Conservation (phyloP, 148 eudicot genomes). For the Talinum fruticosum region DNA sequence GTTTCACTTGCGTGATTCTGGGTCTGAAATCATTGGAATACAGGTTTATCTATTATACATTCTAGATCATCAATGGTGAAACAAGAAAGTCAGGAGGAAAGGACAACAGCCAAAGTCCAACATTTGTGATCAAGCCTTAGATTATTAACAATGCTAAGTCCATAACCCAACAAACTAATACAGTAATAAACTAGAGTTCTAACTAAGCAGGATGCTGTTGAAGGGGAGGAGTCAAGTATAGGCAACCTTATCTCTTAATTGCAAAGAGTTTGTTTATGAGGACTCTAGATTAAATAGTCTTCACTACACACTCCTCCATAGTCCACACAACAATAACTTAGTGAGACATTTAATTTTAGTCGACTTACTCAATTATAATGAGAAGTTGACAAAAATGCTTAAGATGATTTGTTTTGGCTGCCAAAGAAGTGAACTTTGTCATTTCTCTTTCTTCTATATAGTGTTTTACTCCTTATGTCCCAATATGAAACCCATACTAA, state of each 20-base stretch:
- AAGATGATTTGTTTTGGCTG: background rate
- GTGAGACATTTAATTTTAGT: background rate
- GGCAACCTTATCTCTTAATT: no score
- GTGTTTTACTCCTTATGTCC: background rate
- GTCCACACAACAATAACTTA: background rate
- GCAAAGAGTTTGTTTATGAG: background rate
- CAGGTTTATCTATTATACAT: background rate
- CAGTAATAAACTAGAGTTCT: background rate
- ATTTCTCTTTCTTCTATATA: background rate
- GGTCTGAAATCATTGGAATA: background rate
- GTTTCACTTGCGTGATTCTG: background rate
- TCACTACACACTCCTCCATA: background rate
- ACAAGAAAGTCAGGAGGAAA: background rate
- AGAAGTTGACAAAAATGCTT: background rate
- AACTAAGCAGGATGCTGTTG: background rate
- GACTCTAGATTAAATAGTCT: background rate
- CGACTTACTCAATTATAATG: background rate
- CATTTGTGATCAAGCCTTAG: background rate
- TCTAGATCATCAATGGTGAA: background rate
- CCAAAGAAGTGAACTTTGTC: background rate
- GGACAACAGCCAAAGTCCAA: background rate
- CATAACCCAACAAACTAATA: background rate
- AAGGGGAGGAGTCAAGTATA: background rate
- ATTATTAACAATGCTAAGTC: background rate
- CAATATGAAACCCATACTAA: background rate